Percentiles rank a stretch among this genome's conserved stretches.
Evolutionary conservation across 1,284 basidiomycete species (phyloP).

Genomic region (Sanguinoderma infundibulare): DNA sequence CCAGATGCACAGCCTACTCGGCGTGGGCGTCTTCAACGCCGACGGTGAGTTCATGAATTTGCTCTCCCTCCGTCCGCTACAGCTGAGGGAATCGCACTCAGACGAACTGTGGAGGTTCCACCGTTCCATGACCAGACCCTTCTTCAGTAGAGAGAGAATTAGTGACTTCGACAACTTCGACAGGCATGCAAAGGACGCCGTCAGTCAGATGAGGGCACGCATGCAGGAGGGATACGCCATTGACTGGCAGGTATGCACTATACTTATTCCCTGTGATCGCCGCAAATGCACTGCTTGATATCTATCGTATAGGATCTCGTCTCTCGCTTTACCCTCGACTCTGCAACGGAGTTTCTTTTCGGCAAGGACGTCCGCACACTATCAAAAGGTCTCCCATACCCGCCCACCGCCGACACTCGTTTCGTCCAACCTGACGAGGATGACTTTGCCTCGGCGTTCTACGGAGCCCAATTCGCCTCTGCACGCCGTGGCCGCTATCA

Average conservation of each 20-base stretch:
- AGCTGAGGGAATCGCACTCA: neutral
- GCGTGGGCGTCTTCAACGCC: conserved; percentile 44
- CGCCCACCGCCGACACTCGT: conserved; percentile 24
- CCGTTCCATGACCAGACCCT: conserved; percentile 55
- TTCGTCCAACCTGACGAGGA: conserved; percentile 31
- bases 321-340: conserved; percentile 43
- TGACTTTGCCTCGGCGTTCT: conserved; percentile 32
- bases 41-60: conserved; percentile 33
- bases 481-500: conserved; percentile 39
- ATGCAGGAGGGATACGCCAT: conserved; percentile 47
- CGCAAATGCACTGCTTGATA: neutral
- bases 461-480: conserved; percentile 41
- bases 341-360: conserved; percentile 45
- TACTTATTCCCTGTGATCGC: neutral
- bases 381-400: conserved; percentile 32
- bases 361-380: conserved; percentile 40
- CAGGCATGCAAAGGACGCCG: conserved; percentile 32
- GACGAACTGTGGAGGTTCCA: conserved; percentile 47
- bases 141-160: conserved; percentile 54
- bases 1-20: conserved; percentile 35
- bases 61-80: neutral
- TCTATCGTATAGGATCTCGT: conserved; percentile 34
- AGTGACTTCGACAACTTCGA: conserved; percentile 57
- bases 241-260: conserved; percentile 50
- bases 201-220: conserved; percentile 40